phyloP scores from a whole-genome alignment of 2,329 filamentous ascomycete species.

The Penicillium concentricum region DNA sequence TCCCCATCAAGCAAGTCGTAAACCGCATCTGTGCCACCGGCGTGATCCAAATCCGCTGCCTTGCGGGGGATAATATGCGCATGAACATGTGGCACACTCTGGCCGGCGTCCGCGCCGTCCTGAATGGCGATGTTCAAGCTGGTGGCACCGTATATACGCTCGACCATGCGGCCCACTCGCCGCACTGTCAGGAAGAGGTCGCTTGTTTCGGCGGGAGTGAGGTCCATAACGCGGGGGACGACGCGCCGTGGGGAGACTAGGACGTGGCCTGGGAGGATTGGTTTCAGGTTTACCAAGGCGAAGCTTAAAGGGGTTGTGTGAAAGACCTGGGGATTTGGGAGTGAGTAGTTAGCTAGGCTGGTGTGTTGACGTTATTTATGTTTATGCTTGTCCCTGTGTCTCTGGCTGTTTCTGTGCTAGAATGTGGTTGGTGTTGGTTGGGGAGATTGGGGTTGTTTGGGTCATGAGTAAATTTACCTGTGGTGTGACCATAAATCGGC shows the following conservation, averaged over 20 bases:
- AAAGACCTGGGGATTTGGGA: constrained; percentile 67
- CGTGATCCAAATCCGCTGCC: constrained; percentile 57
- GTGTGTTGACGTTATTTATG: neutral
- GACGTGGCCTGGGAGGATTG: constrained; percentile 87
- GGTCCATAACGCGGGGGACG: constrained; percentile 72
- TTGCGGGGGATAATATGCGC: constrained; percentile 82
- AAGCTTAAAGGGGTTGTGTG: constrained; percentile 75
- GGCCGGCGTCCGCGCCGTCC: constrained; percentile 83
- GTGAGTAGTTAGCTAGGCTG: neutral
- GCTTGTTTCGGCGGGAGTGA: constrained; percentile 68
- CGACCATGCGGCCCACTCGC: constrained; percentile 73
- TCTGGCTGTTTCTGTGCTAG: neutral
- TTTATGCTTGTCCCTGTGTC: neutral
- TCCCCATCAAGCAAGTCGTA: constrained; percentile 82
- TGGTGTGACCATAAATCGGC: constrained; percentile 71
- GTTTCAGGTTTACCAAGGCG: constrained; percentile 93
- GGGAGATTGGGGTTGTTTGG: neutral
- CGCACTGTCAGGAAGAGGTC: constrained; percentile 90
- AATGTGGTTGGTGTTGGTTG: constrained; percentile 1
- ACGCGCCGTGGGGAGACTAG: constrained; percentile 74
- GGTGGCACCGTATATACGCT: constrained; percentile 60
- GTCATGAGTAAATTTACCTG: constrained; percentile 53
- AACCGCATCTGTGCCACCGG: constrained; percentile 67
- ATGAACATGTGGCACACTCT: constrained; percentile 92
- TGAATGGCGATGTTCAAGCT: constrained; percentile 95